A percentile compares a stretch with the other conserved stretches of the same genome.
These are phyloP conservation scores for Talaromyces albobiverticillius DNA, from an alignment of 2,329 filamentous ascomycete species.

Conservation along the genomic window DNA sequence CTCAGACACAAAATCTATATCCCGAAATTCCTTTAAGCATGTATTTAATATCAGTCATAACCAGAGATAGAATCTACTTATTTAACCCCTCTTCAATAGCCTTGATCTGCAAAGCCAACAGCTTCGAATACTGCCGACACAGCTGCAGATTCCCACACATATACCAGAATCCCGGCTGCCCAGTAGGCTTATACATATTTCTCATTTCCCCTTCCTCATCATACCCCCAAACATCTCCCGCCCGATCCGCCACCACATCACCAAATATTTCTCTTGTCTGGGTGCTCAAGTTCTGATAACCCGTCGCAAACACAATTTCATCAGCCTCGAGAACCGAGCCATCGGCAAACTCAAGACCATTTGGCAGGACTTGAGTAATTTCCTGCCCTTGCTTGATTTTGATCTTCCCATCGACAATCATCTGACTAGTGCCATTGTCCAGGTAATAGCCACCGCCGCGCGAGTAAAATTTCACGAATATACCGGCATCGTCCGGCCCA, in stretches of 20 bases:
- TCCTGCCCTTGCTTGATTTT: slow-evolving; percentile 63
- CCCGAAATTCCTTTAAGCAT: too few relatives aligned
- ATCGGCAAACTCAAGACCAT: slow-evolving; percentile 54
- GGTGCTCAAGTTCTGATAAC: slow-evolving; percentile 67
- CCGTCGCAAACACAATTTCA: slow-evolving; percentile 59
- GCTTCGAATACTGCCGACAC: slow-evolving; percentile 59
- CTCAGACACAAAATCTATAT: too few relatives aligned
- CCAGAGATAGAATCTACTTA: neutral
- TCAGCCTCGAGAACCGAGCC: slow-evolving; percentile 60
- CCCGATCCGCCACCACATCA: slow-evolving; percentile 56
- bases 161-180: slow-evolving; percentile 66
- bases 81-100: slow-evolving; percentile 33
- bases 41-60: too few relatives aligned
- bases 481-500: slow-evolving; percentile 56
- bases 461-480: slow-evolving; percentile 63
- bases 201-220: slow-evolving; percentile 55
- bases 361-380: slow-evolving; percentile 51
- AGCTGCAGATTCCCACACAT: slow-evolving; percentile 65
- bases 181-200: slow-evolving; percentile 59
- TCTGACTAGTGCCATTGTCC: slow-evolving; percentile 61
- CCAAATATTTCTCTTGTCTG: slow-evolving; percentile 62
- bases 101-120: slow-evolving; percentile 52
- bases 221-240: slow-evolving; percentile 62
- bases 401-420: slow-evolving; percentile 64
- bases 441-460: slow-evolving; percentile 69